These are phyloP conservation scores for Westerdykella ornata DNA, from an alignment of 2,329 filamentous ascomycete genomes.

Conservation along the genomic window DNA sequence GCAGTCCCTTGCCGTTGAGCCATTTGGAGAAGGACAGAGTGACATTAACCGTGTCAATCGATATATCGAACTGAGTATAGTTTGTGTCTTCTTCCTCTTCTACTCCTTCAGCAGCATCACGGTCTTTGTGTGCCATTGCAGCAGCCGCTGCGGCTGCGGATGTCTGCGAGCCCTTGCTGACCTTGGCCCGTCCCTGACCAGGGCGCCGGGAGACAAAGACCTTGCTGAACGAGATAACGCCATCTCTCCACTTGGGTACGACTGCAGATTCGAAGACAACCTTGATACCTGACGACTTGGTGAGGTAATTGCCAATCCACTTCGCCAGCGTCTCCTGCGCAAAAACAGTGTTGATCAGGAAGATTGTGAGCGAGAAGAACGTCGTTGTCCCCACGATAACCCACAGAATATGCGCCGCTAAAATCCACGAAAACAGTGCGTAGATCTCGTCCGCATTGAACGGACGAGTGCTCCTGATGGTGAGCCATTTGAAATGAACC, in stretches of 20 bases:
- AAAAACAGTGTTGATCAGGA: conserved; percentile 91
- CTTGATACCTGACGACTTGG: conserved; percentile 83
- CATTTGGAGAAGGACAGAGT: conserved; percentile 97
- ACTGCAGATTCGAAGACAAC: conserved; percentile 97
- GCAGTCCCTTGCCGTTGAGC: conserved; percentile 92
- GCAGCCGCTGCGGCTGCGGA: conserved; percentile 81
- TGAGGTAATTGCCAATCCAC: conserved; percentile 93
- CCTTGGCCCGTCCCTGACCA: conserved; percentile 71
- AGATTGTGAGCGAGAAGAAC: conserved; percentile 86
- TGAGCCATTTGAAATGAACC: conserved; percentile 95
- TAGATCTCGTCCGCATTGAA: conserved; percentile 97
- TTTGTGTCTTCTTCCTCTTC: conserved; percentile 77
- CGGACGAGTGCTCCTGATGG: conserved; percentile 84
- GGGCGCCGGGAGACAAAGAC: conserved; percentile 91
- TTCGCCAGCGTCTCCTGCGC: conserved; percentile 92
- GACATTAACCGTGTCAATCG: conserved; percentile 90
- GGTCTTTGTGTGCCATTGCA: conserved; percentile 51
- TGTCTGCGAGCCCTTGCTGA: conserved; percentile 84
- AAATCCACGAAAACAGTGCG: conserved; percentile 90
- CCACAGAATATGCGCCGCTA: conserved; percentile 91
- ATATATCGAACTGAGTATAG: conserved; percentile 95
- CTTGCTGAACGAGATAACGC: conserved; percentile 93
- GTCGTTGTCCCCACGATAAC: conserved; percentile 94
- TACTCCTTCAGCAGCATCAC: conserved; percentile 38
- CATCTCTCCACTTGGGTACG: conserved; percentile 90